Conservation (phyloP, 768 basidiomycete species). For the Mycena chlorophos region DNA sequence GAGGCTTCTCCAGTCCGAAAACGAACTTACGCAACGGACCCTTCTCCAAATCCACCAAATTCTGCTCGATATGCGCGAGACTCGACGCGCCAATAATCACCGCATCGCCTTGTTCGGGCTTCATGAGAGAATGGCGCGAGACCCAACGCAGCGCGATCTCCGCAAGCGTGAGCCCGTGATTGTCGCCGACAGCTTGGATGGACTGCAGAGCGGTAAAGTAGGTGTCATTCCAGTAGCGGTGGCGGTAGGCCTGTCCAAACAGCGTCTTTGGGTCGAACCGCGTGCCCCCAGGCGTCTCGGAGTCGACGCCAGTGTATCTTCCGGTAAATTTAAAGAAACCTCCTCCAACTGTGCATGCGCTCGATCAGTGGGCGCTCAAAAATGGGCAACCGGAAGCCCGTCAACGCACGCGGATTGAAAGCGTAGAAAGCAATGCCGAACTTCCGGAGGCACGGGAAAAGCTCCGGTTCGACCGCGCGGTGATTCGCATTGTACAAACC, state of each 20-base stretch:
- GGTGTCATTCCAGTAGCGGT: slow-evolving; percentile 53
- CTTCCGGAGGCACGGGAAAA: slow-evolving; percentile 58
- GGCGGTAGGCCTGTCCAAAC: slow-evolving; percentile 48
- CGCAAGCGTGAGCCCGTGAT: slow-evolving; percentile 46
- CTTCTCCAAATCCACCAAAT: slow-evolving; percentile 55
- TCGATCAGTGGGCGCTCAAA: too few species aligned
- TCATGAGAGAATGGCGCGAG: slow-evolving; percentile 54
- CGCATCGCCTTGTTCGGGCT: slow-evolving; percentile 49
- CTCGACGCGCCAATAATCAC: slow-evolving; percentile 64
- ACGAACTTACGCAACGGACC: slow-evolving; percentile 49
- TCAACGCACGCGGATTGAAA: slow-evolving; percentile 50
- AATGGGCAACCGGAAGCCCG: not conserved
- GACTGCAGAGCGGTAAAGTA: slow-evolving; percentile 51
- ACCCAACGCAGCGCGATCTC: slow-evolving; percentile 63
- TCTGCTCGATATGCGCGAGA: slow-evolving; percentile 57
- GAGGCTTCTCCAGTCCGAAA: not conserved
- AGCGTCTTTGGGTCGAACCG: slow-evolving; percentile 49
- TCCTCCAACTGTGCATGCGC: slow-evolving; percentile 59
- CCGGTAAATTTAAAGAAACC: slow-evolving; percentile 64
- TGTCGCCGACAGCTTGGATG: slow-evolving; percentile 45
- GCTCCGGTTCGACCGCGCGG: slow-evolving; percentile 39
- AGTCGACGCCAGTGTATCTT: slow-evolving; percentile 43
- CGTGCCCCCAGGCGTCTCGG: slow-evolving; percentile 46
- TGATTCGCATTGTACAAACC: slow-evolving; percentile 43
- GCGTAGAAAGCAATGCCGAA: slow-evolving; percentile 54